A percentile compares a stretch with the other conserved stretches of the same genome.
phyloP scores from a whole-genome alignment of 1,284 basidiomycete species.

The Trametes versicolor region DNA sequence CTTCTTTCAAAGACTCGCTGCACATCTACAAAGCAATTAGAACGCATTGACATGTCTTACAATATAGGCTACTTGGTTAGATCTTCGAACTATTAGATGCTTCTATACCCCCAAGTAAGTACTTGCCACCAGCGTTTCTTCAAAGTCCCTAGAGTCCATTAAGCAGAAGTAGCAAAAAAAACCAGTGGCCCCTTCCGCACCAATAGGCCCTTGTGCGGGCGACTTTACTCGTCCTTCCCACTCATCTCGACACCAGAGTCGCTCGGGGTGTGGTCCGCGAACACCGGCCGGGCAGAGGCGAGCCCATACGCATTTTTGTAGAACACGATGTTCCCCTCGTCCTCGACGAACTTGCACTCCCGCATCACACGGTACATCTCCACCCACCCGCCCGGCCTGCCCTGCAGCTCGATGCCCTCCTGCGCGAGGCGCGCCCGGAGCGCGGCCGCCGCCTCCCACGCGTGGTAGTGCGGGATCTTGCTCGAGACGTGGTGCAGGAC shows the following conservation, averaged over 20 bases:
- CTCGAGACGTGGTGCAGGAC: slow-evolving; percentile 90
- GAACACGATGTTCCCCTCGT: slow-evolving; percentile 91
- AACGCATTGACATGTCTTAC: neutral
- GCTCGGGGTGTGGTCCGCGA: slow-evolving; percentile 69
- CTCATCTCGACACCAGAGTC: slow-evolving; percentile 86
- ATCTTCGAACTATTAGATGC: neutral
- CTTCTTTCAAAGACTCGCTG: too few relatives aligned
- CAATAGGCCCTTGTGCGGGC: neutral
- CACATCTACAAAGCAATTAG: too few relatives aligned
- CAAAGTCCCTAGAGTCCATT: too few relatives aligned
- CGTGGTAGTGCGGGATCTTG: slow-evolving; percentile 94
- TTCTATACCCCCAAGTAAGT: neutral
- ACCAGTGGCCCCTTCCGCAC: too few relatives aligned
- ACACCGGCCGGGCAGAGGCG: slow-evolving; percentile 73
- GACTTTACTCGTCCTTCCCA: neutral
- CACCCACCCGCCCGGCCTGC: slow-evolving; percentile 77
- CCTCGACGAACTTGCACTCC: slow-evolving; percentile 93
- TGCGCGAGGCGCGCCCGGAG: slow-evolving; percentile 83
- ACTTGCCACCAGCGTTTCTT: too few relatives aligned
- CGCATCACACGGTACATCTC: slow-evolving; percentile 80
- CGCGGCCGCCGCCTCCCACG: slow-evolving; percentile 94
- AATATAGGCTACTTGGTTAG: neutral
- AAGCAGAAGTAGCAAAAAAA: neutral
- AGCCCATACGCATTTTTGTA: slow-evolving; percentile 90
- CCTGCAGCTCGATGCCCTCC: slow-evolving; percentile 67